These are phyloP conservation scores for Rhodosporidiobolus sp. DNA, from an alignment of 768 basidiomycete genomes.

Conservation along the genomic window DNA sequence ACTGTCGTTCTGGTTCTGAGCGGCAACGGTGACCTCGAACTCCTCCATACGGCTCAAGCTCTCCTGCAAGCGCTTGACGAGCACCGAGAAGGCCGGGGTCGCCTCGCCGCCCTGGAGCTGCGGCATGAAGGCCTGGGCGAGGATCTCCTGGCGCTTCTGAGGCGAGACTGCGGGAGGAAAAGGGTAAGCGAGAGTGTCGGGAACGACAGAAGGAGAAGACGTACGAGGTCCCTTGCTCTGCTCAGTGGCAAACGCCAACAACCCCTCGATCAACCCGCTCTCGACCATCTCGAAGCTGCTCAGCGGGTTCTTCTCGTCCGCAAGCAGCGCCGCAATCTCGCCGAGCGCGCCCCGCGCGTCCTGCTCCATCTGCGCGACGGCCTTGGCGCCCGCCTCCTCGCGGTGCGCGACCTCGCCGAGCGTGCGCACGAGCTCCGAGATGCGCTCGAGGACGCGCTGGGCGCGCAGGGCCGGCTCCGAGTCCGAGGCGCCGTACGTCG, in stretches of 20 bases:
- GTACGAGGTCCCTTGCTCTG: conserved; percentile 24
- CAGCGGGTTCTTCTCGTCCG: conserved; percentile 60
- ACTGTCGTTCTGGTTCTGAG: conserved; percentile 59
- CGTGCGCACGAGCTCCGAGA: conserved; percentile 64
- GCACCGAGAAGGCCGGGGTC: conserved; percentile 64
- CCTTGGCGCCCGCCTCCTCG: conserved; percentile 1
- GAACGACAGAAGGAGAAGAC: conserved; percentile 4
- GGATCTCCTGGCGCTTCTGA: conserved; percentile 66
- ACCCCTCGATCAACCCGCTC: conserved; percentile 83
- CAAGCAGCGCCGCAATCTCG: conserved; percentile 76
- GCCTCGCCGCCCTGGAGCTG: conserved; percentile 55
- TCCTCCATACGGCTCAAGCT: conserved; percentile 90
- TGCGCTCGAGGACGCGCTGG: conserved; percentile 55
- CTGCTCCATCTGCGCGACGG: conserved; percentile 58
- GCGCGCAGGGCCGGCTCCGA: conserved; percentile 48
- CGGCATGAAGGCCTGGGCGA: conserved; percentile 72
- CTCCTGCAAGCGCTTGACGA: conserved; percentile 96
- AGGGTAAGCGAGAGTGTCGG: not conserved
- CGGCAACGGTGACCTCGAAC: conserved; percentile 82
- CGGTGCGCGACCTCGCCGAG: conserved; percentile 52
- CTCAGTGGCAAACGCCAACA: conserved; percentile 74
- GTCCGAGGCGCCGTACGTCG: conserved; percentile 62
- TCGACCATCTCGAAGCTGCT: conserved; percentile 95
- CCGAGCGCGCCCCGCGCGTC: conserved; percentile 62
- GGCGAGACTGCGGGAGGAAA: conserved; percentile 57